Percentiles rank a stretch among this genome's conserved stretches.
phyloP scores from a whole-genome alignment of 805 yeast species.

The Candida schatavii region DNA sequence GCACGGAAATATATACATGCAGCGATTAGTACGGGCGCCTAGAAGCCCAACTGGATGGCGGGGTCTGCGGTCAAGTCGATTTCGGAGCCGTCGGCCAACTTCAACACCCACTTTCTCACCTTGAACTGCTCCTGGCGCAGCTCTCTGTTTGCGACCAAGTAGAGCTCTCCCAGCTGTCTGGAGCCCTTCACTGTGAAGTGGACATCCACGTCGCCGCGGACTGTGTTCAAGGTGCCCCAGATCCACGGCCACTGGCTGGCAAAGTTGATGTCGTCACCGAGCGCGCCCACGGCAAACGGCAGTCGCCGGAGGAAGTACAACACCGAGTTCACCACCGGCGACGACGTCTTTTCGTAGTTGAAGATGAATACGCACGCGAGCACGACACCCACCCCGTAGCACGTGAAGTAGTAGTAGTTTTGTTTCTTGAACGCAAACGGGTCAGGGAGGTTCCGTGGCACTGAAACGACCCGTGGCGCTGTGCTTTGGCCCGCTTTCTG shows the following conservation, averaged over 20 bases:
- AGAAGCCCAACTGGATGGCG: conserved; percentile 26
- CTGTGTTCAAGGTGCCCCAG: conserved; percentile 78
- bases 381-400: conserved; percentile 37
- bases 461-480: conserved; percentile 38
- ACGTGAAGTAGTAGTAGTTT: conserved; percentile 52
- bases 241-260: conserved; percentile 85
- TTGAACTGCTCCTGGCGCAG: conserved; percentile 48
- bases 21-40: no score
- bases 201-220: conserved; percentile 76
- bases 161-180: conserved; percentile 49
- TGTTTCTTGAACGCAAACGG: conserved; percentile 56
- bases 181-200: conserved; percentile 69
- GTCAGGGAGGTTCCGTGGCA: conserved; percentile 81
- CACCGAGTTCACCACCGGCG: conserved; percentile 86
- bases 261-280: conserved; percentile 78
- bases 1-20: no score
- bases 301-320: conserved; percentile 83
- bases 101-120: conserved; percentile 31
- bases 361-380: conserved; percentile 58
- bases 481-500: not conserved
- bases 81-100: conserved; percentile 17
- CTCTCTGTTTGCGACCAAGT: conserved; percentile 70
- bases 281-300: conserved; percentile 50
- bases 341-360: conserved; percentile 88
- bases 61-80: conserved; percentile 30